A percentile compares a stretch with the other conserved stretches of the same genome.
These are phyloP conservation scores for Sugiyamaella boreocaroliniensis DNA, from an alignment of 805 yeast genomes.

Conservation along the genomic window DNA sequence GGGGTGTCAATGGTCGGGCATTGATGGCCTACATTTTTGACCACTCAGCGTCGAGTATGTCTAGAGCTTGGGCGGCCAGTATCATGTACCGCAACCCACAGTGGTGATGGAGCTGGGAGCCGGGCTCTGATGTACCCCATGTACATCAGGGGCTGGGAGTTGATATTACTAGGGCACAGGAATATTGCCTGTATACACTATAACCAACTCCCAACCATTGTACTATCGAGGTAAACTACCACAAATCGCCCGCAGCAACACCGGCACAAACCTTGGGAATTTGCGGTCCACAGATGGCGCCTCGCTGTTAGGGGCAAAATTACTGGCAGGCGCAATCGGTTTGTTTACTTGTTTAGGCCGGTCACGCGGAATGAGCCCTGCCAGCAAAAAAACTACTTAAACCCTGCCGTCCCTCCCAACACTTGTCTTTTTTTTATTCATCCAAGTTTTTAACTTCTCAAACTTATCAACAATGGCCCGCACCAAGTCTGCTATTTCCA, in stretches of 20 bases:
- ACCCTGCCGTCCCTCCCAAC: background rate
- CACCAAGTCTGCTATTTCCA: conserved; percentile 71
- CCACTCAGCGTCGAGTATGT: background rate
- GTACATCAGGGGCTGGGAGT: conserved; percentile 6
- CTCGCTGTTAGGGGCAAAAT: conserved; percentile 1
- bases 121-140: conserved; percentile 1
- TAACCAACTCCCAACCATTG: background rate
- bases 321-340: background rate
- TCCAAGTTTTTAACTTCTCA: conserved; percentile 1
- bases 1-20: background rate
- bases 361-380: background rate
- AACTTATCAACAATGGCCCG: conserved; percentile 53
- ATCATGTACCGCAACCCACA: background rate
- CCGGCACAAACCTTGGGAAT: conserved; percentile 2
- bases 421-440: conserved; percentile 1
- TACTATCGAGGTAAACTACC: background rate
- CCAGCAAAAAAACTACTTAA: background rate
- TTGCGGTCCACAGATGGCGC: background rate
- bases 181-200: background rate
- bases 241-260: background rate
- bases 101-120: background rate
- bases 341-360: background rate
- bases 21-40: background rate
- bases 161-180: conserved; percentile 1
- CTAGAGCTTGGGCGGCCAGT: background rate